Evolutionary conservation across 176 grass and related monocot species (phyloP).

Genomic region (Lolium perenne): DNA sequence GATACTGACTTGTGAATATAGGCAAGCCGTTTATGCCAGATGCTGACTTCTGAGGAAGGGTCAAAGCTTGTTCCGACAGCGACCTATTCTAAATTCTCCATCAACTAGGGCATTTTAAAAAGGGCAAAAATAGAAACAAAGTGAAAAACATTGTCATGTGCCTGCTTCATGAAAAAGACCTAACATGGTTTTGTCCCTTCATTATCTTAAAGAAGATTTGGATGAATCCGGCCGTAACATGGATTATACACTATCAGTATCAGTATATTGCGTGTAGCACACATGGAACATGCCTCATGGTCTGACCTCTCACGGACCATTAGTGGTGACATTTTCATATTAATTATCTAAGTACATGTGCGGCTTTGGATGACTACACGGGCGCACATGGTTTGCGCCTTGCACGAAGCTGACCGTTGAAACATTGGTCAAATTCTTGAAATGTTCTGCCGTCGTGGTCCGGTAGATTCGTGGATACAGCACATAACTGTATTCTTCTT

Average conservation of each 20-base stretch:
- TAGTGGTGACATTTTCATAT: slow-evolving; percentile 1
- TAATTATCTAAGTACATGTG: slow-evolving; percentile 20
- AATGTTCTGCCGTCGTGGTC: not conserved
- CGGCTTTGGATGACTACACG: not conserved
- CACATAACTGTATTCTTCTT: not conserved
- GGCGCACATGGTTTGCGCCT: not conserved
- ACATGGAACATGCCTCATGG: slow-evolving; percentile 23
- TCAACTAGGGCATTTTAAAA: slow-evolving; percentile 5
- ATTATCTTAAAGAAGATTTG: not conserved
- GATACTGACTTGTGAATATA: not conserved
- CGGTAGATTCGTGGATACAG: not conserved
- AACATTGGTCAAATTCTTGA: slow-evolving; percentile 4
- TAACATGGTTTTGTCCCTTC: not conserved
- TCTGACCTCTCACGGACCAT: not conserved
- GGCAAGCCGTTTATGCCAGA: slow-evolving; percentile 17
- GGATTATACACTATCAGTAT: not conserved
- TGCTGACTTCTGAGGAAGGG: slow-evolving; percentile 19
- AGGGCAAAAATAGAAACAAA: not conserved
- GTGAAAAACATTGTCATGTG: not conserved
- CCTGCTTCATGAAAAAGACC: slow-evolving; percentile 16
- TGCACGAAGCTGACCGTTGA: not conserved
- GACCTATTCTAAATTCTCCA: not conserved
- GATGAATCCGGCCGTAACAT: slow-evolving; percentile 25
- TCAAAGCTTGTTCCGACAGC: slow-evolving; percentile 32
- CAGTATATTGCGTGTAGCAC: not conserved